Conservation (phyloP, 306 rosid genomes). For the Inga oerstediana region DNA sequence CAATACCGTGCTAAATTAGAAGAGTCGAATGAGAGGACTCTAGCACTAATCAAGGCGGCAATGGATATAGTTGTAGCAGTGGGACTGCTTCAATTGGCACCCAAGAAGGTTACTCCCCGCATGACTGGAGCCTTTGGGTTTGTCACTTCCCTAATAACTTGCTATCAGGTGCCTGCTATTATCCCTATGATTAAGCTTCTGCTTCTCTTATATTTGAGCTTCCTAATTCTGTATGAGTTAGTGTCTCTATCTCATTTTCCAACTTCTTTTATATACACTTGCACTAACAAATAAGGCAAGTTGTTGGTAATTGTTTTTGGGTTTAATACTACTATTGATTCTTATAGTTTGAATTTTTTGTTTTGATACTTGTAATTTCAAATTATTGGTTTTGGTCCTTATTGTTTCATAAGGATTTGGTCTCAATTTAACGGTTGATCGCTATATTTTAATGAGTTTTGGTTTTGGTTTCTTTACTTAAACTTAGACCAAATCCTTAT, state of each 20-base stretch:
- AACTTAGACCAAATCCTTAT: too few relatives aligned
- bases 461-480: too few relatives aligned
- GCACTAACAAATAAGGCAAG: background rate
- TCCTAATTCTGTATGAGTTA: background rate
- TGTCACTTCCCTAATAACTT: constrained; percentile 78
- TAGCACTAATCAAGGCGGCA: constrained; percentile 75
- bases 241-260: background rate
- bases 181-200: background rate
- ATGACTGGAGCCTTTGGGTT: constrained; percentile 92
- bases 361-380: too few relatives aligned
- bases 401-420: too few relatives aligned
- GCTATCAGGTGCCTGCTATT: constrained; percentile 59
- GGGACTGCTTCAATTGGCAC: constrained; percentile 92
- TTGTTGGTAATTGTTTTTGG: background rate
- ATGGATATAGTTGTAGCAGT: constrained; percentile 81
- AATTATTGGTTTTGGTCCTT: too few relatives aligned
- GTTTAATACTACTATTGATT: background rate
- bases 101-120: constrained; percentile 82
- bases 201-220: background rate
- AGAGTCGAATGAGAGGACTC: constrained; percentile 75
- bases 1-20: constrained; percentile 67
- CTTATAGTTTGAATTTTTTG: too few relatives aligned
- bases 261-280: background rate
- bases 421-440: too few relatives aligned
- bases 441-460: too few relatives aligned